Percentiles rank a stretch among this genome's conserved stretches.
Evolutionary conservation across 2,329 filamentous ascomycete genomes (phyloP).

Genomic region (Coniosporium tulheliwenetii): DNA sequence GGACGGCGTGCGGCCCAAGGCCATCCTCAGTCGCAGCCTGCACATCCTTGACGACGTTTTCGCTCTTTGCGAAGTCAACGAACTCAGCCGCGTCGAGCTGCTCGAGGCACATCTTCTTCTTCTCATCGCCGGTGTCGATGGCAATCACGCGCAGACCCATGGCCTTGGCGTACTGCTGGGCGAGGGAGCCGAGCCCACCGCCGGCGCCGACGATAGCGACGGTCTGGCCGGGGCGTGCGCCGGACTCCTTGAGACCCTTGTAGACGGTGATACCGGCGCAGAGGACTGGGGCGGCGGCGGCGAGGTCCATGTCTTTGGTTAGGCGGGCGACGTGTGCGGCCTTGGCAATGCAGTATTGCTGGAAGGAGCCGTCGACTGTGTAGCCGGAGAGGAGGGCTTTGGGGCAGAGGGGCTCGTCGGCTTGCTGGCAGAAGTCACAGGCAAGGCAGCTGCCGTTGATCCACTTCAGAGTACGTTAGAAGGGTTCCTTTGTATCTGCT

Average conservation of each 20-base stretch:
- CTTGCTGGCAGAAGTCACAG: conserved; percentile 69
- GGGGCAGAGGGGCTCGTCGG: conserved; percentile 71
- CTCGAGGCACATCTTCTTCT: conserved; percentile 50
- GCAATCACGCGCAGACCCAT: conserved; percentile 74
- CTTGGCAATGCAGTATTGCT: conserved; percentile 82
- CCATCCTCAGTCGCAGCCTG: conserved; percentile 67
- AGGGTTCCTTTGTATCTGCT: background rate
- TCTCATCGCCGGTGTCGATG: conserved; percentile 73
- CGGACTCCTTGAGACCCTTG: conserved; percentile 80
- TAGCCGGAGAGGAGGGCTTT: conserved; percentile 69
- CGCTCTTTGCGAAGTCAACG: conserved; percentile 64
- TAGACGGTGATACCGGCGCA: conserved; percentile 82
- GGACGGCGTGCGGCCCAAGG: conserved; percentile 71
- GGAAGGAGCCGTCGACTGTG: conserved; percentile 85
- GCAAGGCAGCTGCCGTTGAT: conserved; percentile 73
- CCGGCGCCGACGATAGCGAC: conserved; percentile 79
- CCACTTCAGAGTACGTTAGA: conserved; percentile 36
- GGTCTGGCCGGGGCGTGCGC: conserved; percentile 55
- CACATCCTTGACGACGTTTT: conserved; percentile 71
- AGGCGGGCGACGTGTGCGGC: conserved; percentile 73
- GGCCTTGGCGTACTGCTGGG: conserved; percentile 75
- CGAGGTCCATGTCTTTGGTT: conserved; percentile 60
- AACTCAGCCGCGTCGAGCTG: conserved; percentile 56
- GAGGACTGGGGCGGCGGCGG: conserved; percentile 63
- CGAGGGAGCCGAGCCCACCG: conserved; percentile 65